phyloP scores from a whole-genome alignment of 1,284 basidiomycete genomes.

The Microbotryomycetes sp. region DNA sequence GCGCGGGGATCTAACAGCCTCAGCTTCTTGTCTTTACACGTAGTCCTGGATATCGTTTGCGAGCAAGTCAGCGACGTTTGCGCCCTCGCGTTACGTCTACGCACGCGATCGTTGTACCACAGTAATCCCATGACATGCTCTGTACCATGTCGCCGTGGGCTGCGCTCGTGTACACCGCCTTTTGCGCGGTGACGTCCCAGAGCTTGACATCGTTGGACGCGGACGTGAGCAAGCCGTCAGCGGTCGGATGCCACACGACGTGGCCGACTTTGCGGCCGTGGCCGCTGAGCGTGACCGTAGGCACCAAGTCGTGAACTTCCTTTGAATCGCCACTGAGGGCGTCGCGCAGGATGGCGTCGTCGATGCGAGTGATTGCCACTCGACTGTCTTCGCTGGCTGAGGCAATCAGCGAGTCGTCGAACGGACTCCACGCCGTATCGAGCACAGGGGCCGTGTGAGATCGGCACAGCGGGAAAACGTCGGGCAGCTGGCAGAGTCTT shows the following conservation, averaged over 20 bases:
- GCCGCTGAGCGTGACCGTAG: constrained; percentile 48
- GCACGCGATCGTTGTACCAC: constrained; percentile 50
- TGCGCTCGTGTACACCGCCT: constrained; percentile 55
- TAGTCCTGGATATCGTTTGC: constrained; percentile 46
- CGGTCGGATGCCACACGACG: constrained; percentile 89
- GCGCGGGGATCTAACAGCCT: constrained; percentile 81
- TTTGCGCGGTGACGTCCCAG: constrained; percentile 75
- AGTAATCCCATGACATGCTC: constrained; percentile 72
- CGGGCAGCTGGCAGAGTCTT: constrained; percentile 70
- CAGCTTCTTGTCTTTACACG: constrained; percentile 86
- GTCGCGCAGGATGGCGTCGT: constrained; percentile 61
- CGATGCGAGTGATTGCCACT: constrained; percentile 80
- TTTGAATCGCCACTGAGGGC: constrained; percentile 75
- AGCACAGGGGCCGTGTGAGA: constrained; percentile 57
- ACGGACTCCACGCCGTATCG: constrained; percentile 94
- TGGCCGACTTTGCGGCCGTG: constrained; percentile 80
- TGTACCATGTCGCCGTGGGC: constrained; percentile 87
- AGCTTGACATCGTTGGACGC: constrained; percentile 87
- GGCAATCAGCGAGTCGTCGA: constrained; percentile 82
- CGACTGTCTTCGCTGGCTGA: constrained; percentile 92
- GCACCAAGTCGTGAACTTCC: constrained; percentile 75
- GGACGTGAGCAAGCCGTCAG: constrained; percentile 74
- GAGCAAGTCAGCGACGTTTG: constrained; percentile 42
- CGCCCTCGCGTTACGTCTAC: constrained; percentile 48
- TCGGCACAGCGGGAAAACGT: constrained; percentile 84